Base-by-base conservation (phyloP, 1,139 yeast genomes). In the Candida labiduridarum region DNA sequence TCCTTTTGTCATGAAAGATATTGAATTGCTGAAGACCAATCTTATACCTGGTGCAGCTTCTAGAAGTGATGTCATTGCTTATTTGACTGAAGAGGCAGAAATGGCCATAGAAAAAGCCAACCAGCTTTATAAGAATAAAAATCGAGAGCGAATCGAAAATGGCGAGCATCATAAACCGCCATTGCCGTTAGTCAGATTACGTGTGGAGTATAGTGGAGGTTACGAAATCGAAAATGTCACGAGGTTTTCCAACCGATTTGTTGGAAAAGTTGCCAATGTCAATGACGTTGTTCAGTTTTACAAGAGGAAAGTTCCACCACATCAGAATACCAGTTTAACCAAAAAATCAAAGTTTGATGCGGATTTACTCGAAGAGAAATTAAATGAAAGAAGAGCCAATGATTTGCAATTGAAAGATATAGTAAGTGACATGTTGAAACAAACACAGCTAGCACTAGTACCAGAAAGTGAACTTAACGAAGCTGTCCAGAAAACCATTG, bases 161-260 rank as follows among this genome's bases (percentile, higher is more conserved):
- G 12, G 3, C 2, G 35, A 30, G n/a, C 27, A 12, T 5, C 65
- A 64, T 1, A 69, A 68, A n/a, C 40, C 61, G 1, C 95, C 96
- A 0, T 68, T 91, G 31, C 99, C 99, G 0, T 70, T 94, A 49
- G 75, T 94, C 5, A 72, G 99, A 45, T 66, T 95, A 22, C 74
- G 91, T 41, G 97, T 94, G 0, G 97, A 94, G 56, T 92, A 91
- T 59, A 78, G 91, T 34, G 97, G 96, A 0, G 96, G 92, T 4
- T 92, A 81, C 60, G 96, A 91, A 58, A 89, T 94, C 36, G 99
- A 92, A 60, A 92, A 94, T 61, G 89, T 96, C 0, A 77, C 96
- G 50, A 70, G 97, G 53, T 89, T 94, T 58, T 90, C 97, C 4
- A 90, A 92, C 61, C 72, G 89, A 59, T 95, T 92, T 74, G 96